These are phyloP conservation scores for Gloeopeniophorella convolvens DNA, from an alignment of 768 basidiomycete species.

Conservation along the genomic window DNA sequence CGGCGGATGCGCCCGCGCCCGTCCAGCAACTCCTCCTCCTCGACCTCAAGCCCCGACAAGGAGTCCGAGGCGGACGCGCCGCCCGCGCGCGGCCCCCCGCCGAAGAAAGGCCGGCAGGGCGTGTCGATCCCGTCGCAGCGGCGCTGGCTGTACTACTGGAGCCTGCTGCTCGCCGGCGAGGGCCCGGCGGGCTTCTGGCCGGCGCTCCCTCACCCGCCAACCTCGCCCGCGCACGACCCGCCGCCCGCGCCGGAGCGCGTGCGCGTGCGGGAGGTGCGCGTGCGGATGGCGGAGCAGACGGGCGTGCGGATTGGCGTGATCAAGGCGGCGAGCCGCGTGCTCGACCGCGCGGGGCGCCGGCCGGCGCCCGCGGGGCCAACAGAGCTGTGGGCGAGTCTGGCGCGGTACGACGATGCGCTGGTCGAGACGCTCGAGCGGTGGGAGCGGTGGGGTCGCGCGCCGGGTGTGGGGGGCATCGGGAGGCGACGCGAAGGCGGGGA, in stretches of 20 bases:
- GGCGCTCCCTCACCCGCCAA: slow-evolving; percentile 16
- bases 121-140: slow-evolving; percentile 80
- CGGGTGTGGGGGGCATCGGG: background rate
- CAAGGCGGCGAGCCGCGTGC: slow-evolving; percentile 48
- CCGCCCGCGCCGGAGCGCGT: slow-evolving; percentile 36
- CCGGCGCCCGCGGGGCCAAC: slow-evolving; percentile 11
- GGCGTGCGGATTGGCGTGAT: slow-evolving; percentile 45
- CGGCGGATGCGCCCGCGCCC: slow-evolving; percentile 51
- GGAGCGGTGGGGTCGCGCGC: slow-evolving; percentile 48
- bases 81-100: slow-evolving; percentile 4
- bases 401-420: slow-evolving; percentile 72
- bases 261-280: slow-evolving; percentile 46
- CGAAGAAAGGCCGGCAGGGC: slow-evolving; percentile 34
- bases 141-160: slow-evolving; percentile 77
- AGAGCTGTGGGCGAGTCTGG: slow-evolving; percentile 63
- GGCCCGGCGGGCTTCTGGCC: slow-evolving; percentile 48
- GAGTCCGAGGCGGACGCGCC: slow-evolving; percentile 21
- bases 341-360: slow-evolving; percentile 40
- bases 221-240: background rate
- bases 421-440: slow-evolving; percentile 55
- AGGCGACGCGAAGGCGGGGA: slow-evolving; percentile 24
- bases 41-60: slow-evolving; percentile 13
- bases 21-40: background rate
- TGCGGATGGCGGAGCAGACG: slow-evolving; percentile 56
- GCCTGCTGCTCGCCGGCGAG: slow-evolving; percentile 49